phyloP scores from a whole-genome alignment of 345 rosid species.

The Camelina neglecta region DNA sequence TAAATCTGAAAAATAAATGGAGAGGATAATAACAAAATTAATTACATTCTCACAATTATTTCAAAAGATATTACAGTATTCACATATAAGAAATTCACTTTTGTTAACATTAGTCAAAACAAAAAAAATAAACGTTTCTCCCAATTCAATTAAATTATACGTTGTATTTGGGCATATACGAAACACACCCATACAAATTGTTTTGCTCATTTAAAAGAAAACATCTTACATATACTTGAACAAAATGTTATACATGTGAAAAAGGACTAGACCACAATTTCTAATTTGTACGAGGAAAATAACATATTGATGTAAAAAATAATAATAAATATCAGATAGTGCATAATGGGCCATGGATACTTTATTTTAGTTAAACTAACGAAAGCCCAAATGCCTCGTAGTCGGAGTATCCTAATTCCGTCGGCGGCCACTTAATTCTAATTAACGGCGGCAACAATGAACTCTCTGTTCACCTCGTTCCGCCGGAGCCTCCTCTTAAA shows the following conservation, averaged over 20 bases:
- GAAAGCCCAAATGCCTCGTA: slow-evolving; percentile 27
- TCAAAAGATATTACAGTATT: not conserved
- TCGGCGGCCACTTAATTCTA: slow-evolving; percentile 25
- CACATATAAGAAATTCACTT: not conserved
- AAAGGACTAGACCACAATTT: too few relatives aligned
- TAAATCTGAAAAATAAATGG: not conserved
- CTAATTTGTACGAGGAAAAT: too few relatives aligned
- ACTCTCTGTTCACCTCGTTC: slow-evolving; percentile 35
- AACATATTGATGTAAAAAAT: not conserved
- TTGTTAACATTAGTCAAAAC: not conserved
- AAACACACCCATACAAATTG: not conserved
- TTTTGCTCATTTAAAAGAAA: not conserved
- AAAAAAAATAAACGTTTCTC: too few relatives aligned
- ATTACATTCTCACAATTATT: not conserved
- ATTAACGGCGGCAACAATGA: slow-evolving; percentile 44
- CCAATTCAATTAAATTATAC: not conserved
- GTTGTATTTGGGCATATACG: not conserved
- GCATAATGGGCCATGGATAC: not conserved
- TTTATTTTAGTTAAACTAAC: too few relatives aligned
- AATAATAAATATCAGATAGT: not conserved
- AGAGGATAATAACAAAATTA: not conserved
- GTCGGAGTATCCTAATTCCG: not conserved
- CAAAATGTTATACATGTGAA: too few relatives aligned
- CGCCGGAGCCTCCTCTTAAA: slow-evolving; percentile 36
- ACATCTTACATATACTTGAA: too few relatives aligned